Conservation (phyloP, 2,329 filamentous ascomycete genomes). For the Elsinoe ampelina region DNA sequence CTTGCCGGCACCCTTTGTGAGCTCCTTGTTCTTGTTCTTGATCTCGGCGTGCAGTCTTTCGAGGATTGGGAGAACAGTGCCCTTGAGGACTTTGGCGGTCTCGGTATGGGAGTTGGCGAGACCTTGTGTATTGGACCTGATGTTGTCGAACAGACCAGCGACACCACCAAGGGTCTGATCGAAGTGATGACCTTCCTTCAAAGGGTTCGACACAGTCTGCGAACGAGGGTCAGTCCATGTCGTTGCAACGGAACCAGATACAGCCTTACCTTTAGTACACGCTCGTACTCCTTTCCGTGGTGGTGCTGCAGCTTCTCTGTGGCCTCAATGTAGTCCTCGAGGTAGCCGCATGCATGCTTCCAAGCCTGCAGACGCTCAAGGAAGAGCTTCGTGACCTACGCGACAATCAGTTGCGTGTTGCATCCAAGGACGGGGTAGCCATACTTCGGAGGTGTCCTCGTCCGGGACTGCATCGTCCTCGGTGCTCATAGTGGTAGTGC, state of each 20-base stretch:
- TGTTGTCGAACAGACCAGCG: constrained; percentile 85
- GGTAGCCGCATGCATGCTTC: constrained; percentile 86
- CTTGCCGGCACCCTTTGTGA: constrained; percentile 71
- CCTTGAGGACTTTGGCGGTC: constrained; percentile 83
- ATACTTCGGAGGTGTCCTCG: constrained; percentile 41
- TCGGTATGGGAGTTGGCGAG: constrained; percentile 83
- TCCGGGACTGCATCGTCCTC: constrained; percentile 40
- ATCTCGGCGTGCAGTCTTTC: constrained; percentile 90
- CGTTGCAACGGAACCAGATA: neutral
- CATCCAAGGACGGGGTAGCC: neutral
- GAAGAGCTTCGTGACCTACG: constrained; percentile 51
- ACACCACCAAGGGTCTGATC: constrained; percentile 81
- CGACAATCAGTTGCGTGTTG: neutral
- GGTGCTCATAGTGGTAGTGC: constrained; percentile 23
- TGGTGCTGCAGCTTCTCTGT: constrained; percentile 79
- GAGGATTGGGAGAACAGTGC: constrained; percentile 75
- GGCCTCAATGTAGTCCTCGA: constrained; percentile 79
- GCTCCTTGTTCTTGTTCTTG: constrained; percentile 91
- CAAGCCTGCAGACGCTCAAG: constrained; percentile 83
- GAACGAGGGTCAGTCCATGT: constrained; percentile 13
- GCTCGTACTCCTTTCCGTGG: constrained; percentile 91
- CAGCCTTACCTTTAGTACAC: constrained; percentile 64
- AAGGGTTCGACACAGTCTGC: constrained; percentile 71
- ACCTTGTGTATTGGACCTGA: constrained; percentile 84
- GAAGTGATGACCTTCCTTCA: constrained; percentile 88